Percentiles rank a stretch among this genome's conserved stretches.
Evolutionary conservation across 441 rosid species (phyloP).

Genomic region (Arabidopsis lyrata): DNA sequence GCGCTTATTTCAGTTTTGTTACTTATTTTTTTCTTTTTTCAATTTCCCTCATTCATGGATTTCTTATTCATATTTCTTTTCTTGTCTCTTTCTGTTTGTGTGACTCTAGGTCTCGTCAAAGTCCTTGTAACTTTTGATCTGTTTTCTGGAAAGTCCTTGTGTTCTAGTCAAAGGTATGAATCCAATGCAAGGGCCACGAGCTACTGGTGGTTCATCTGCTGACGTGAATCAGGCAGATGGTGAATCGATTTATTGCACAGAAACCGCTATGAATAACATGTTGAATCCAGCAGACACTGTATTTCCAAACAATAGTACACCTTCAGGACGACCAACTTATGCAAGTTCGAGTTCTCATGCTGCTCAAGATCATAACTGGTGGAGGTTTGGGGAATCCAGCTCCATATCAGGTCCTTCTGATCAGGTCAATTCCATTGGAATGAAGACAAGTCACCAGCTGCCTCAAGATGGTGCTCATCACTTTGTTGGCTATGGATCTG

Average conservation of each 20-base stretch:
- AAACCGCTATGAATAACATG: slow-evolving; percentile 50
- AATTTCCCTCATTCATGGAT: slow-evolving; percentile 29
- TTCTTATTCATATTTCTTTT: slow-evolving; percentile 25
- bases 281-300: slow-evolving; percentile 55
- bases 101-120: slow-evolving; percentile 44
- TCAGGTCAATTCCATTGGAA: slow-evolving; percentile 53
- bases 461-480: slow-evolving; percentile 45
- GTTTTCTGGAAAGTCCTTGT: slow-evolving; percentile 24
- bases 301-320: slow-evolving; percentile 48
- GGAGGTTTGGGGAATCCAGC: slow-evolving; percentile 76
- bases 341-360: slow-evolving; percentile 49
- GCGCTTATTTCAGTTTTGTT: slow-evolving; percentile 15
- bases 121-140: slow-evolving; percentile 23
- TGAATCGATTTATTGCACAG: slow-evolving; percentile 55
- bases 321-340: slow-evolving; percentile 55
- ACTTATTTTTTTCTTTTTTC: neutral
- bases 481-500: slow-evolving; percentile 54
- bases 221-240: slow-evolving; percentile 59
- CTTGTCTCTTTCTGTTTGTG: slow-evolving; percentile 35
- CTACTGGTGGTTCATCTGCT: slow-evolving; percentile 55
- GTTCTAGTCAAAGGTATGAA: slow-evolving; percentile 45
- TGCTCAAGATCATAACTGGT: slow-evolving; percentile 54
- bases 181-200: slow-evolving; percentile 70
- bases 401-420: slow-evolving; percentile 54
- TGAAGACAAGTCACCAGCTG: slow-evolving; percentile 59